phyloP scores from a whole-genome alignment of 1,284 basidiomycete species.

The Malassezia slooffiae region DNA sequence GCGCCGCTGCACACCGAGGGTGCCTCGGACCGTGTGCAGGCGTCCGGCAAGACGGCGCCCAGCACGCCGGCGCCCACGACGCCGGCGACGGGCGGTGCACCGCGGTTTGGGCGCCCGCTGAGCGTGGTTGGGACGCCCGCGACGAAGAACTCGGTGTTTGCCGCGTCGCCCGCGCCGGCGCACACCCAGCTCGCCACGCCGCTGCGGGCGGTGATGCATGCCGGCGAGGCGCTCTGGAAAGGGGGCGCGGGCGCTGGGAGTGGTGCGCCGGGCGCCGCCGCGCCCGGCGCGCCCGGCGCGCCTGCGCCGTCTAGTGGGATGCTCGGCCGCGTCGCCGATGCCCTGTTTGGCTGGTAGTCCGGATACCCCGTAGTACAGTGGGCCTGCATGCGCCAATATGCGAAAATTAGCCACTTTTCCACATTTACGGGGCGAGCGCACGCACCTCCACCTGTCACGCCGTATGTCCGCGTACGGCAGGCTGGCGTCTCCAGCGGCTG shows the following conservation, averaged over 20 bases:
- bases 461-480: no score
- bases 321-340: slow-evolving; percentile 29
- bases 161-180: no score
- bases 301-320: slow-evolving; percentile 4
- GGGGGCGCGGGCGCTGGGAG: slow-evolving; percentile 10
- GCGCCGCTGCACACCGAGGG: slow-evolving; percentile 27
- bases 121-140: slow-evolving; percentile 5
- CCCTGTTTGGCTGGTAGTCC: slow-evolving; percentile 33
- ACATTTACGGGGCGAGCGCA: background rate
- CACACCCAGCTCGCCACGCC: slow-evolving; percentile 1
- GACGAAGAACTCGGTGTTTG: background rate
- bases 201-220: slow-evolving; percentile 3
- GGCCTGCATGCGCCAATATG: no score
- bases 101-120: slow-evolving; percentile 14
- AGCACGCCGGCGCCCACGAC: slow-evolving; percentile 3
- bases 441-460: background rate
- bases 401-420: background rate
- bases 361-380: no score
- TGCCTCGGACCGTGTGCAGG: no score
- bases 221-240: slow-evolving; percentile 17
- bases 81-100: slow-evolving; percentile 4
- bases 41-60: no score
- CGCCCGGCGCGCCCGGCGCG: background rate
- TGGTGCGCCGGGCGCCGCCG: background rate
- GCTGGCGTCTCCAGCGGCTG: no score